Evolutionary conservation across 2,329 filamentous ascomycete species (phyloP), one percentile per base, ranked within the genome.

Genomic region (Clonostachys chloroleuca): DNA sequence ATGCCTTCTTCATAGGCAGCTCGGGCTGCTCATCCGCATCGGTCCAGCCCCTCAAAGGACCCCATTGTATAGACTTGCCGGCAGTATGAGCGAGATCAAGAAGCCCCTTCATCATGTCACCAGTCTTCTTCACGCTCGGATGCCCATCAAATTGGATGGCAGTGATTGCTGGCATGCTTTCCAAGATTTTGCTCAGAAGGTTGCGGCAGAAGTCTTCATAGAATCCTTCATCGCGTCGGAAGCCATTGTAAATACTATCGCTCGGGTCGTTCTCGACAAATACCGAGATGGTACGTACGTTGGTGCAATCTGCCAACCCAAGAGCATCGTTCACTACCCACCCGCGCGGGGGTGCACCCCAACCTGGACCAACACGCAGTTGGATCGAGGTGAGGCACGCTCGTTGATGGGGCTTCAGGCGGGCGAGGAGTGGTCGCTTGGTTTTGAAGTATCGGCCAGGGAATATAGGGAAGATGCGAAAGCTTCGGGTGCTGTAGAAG

Each of bases 201-300:
- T 69, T 66, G 12, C 74, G 68, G 24, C 78, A 83, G 57, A 90
- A 91, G 6, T 63, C 64, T 50, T 89, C 87, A 58, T 89, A 92
- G 52, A 87, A 89, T 2, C 83, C 80, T 24, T 84, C 77, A 2
- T 75, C 74, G 24, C 77, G 75, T 13, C 85, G 77, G 56, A 86
- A 91, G 0, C 85, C 86, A 47, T 80, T 78, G 56, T 88, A 89
- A 17, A 82, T 68, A 30, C 72, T 74, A 54, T 86, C 77, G 45
- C 82, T 86, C 0, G 87, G 86, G 57, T 92, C 87, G 52, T 78
- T 80, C 62, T 91, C 82, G 20, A 90, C 80, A 57, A 87, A 87
- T 12, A 92, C 77, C 24, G 75, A 80, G 43, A 92, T 61, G 13
- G 70, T 72, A 33, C 76, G 73, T 17, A 87, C 76, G 43, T 74